Percentiles rank a stretch among this genome's conserved stretches.
Evolutionary conservation across 2,329 filamentous ascomycete species (phyloP).

Genomic region (Curvularia sp.): DNA sequence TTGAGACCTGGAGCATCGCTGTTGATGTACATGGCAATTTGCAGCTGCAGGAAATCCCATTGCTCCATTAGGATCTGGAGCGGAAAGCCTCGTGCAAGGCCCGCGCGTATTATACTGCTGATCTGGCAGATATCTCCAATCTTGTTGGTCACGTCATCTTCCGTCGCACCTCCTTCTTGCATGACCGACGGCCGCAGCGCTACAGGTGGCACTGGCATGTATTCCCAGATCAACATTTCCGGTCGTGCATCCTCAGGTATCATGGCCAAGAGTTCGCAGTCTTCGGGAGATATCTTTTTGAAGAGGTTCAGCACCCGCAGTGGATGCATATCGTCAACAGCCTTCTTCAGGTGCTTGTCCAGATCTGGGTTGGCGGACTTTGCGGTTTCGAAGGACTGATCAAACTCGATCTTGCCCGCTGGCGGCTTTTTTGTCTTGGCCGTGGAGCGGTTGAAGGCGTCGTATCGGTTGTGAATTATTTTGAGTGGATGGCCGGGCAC

Average conservation of each 20-base stretch:
- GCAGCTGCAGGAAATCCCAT: constrained; percentile 95
- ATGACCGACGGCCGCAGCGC: constrained; percentile 93
- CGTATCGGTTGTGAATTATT: constrained; percentile 91
- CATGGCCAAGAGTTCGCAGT: constrained; percentile 90
- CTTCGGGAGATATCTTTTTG: constrained; percentile 80
- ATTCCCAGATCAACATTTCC: constrained; percentile 98
- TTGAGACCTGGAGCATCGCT: constrained; percentile 93
- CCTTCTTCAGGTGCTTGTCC: constrained; percentile 89
- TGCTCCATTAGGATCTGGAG: constrained; percentile 94
- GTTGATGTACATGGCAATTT: constrained; percentile 98
- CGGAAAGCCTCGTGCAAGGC: constrained; percentile 81
- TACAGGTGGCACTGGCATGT: constrained; percentile 89
- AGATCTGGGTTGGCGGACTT: constrained; percentile 80
- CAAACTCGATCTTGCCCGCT: constrained; percentile 81
- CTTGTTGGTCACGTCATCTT: constrained; percentile 96
- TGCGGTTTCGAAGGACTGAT: constrained; percentile 82
- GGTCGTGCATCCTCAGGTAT: constrained; percentile 86
- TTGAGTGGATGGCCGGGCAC: constrained; percentile 82
- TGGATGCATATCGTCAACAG: constrained; percentile 92
- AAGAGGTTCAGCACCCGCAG: constrained; percentile 89
- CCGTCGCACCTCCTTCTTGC: constrained; percentile 90
- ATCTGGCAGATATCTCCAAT: constrained; percentile 96
- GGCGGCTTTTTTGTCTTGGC: constrained; percentile 85
- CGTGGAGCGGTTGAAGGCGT: constrained; percentile 85
- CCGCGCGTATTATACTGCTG: constrained; percentile 84